These are phyloP conservation scores for Populus hybrid DNA, from an alignment of 441 rosid species.

Conservation along the genomic window DNA sequence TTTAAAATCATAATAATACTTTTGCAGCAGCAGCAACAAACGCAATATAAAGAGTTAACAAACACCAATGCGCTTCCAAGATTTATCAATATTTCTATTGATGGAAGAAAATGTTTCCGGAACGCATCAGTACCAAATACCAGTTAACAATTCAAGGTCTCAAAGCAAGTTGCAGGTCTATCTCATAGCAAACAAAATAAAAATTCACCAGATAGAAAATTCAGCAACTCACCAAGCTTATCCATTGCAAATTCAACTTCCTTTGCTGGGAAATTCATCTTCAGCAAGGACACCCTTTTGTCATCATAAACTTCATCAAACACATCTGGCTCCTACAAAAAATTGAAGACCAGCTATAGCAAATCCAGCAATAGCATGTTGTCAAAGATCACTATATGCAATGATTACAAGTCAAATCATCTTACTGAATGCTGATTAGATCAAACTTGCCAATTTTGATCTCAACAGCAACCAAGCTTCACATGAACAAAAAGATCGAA, in stretches of 20 bases:
- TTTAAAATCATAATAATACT: no score
- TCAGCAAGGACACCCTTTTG: constrained; percentile 52
- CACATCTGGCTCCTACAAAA: constrained; percentile 64
- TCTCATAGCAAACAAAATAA: not conserved
- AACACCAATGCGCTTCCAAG: no score
- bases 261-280: constrained; percentile 66
- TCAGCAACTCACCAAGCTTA: constrained; percentile 57
- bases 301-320: constrained; percentile 39
- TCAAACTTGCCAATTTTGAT: not conserved
- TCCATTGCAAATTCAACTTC: constrained; percentile 73
- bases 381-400: not conserved
- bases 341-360: constrained; percentile 10
- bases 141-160: not conserved
- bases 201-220: not conserved
- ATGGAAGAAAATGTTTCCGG: no score
- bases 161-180: not conserved
- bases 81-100: no score
- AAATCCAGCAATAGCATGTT: not conserved
- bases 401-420: constrained; percentile 1
- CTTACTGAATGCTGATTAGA: not conserved
- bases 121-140: no score
- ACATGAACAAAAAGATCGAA: not conserved
- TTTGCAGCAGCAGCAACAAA: no score
- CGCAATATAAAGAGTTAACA: no score
- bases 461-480: not conserved